Percentiles rank a stretch among this genome's conserved stretches.
phyloP scores from a whole-genome alignment of 352 stramenopile species.

The Peronosclerospora sorghi region DNA sequence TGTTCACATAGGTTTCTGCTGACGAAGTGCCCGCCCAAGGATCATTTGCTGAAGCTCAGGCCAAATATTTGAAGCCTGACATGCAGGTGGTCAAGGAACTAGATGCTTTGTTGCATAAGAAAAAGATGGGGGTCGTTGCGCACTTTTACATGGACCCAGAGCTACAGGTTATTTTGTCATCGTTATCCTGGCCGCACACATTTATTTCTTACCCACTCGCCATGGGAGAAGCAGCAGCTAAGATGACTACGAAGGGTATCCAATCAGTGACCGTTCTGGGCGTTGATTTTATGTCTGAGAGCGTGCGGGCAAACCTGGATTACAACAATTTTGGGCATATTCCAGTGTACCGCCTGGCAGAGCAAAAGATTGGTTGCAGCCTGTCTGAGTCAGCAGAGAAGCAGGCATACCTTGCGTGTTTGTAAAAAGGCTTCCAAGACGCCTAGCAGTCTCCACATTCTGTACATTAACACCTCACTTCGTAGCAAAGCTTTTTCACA shows the following conservation, averaged over 20 bases:
- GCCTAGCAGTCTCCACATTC: conserved; percentile 89
- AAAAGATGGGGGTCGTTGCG: conserved; percentile 94
- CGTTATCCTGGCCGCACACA: conserved; percentile 83
- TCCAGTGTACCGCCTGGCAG: conserved; percentile 90
- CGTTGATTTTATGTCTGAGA: conserved; percentile 98
- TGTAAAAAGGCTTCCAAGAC: conserved; percentile 84
- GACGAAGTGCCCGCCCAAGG: conserved; percentile 31
- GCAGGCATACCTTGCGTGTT: conserved; percentile 88
- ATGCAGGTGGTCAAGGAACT: conserved; percentile 76
- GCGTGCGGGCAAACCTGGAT: conserved; percentile 88
- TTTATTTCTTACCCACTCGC: conserved; percentile 56
- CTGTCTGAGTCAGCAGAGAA: conserved; percentile 91
- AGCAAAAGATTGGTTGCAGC: conserved; percentile 91
- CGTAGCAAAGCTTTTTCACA: conserved; percentile 92
- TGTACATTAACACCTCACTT: conserved; percentile 98
- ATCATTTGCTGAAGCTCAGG: conserved; percentile 84
- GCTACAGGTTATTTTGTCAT: conserved; percentile 85
- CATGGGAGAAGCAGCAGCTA: conserved; percentile 94
- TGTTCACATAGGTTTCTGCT: no score
- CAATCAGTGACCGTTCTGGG: conserved; percentile 89
- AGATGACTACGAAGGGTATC: conserved; percentile 88
- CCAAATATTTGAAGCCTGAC: conserved; percentile 16
- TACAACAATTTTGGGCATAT: conserved; percentile 87
- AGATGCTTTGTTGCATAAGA: conserved; percentile 73
- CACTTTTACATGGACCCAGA: conserved; percentile 99